Conservation (phyloP, 108 stramenopile species). For the Nitzschia sp. region DNA sequence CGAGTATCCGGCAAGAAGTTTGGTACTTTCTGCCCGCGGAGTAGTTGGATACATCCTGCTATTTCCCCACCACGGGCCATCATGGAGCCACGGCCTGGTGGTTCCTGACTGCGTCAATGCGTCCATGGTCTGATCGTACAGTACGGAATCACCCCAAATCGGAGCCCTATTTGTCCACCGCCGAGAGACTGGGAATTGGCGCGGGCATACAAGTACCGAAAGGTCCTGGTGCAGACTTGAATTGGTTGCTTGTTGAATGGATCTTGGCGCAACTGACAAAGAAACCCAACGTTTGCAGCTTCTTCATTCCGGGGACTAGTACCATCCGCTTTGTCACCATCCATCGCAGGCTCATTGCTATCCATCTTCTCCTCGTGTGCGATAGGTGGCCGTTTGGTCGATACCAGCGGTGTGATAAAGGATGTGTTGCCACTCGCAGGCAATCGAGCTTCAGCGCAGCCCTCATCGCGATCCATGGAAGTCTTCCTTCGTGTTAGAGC, state of each 20-base stretch:
- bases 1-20: too few species aligned
- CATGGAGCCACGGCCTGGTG: not conserved
- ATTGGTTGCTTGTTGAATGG: not conserved
- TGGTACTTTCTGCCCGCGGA: too few species aligned
- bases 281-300: not conserved
- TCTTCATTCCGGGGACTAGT: too few species aligned
- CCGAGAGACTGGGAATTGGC: not conserved
- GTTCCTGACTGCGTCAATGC: not conserved
- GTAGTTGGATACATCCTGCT: not conserved
- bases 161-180: not conserved
- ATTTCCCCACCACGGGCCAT: not conserved
- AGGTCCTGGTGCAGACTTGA: not conserved
- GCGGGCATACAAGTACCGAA: not conserved
- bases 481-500: too few species aligned
- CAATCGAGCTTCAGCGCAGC: too few species aligned
- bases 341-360: too few species aligned
- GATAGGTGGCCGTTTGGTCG: too few species aligned
- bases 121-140: not conserved
- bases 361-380: too few species aligned
- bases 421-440: too few species aligned
- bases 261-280: not conserved
- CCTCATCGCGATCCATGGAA: too few species aligned
- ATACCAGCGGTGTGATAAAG: too few species aligned
- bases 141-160: not conserved
- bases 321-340: too few species aligned